Evolutionary conservation across 2,329 filamentous ascomycete genomes (phyloP), one percentile per base, ranked within the genome.

Genomic region (Pseudogymnoascus sp.): DNA sequence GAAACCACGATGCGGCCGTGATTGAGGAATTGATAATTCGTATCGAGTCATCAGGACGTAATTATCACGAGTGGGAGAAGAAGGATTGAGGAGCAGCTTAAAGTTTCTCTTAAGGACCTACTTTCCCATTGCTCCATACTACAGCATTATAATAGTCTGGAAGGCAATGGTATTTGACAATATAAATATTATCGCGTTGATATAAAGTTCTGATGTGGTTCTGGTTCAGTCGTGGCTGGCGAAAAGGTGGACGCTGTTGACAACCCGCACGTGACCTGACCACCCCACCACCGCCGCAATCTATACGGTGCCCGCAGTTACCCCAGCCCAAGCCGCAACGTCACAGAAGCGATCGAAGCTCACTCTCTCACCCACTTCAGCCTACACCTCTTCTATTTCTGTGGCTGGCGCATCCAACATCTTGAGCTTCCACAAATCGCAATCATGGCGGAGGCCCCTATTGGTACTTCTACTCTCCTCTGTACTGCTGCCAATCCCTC

Each of bases 371-470:
- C 43, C 31, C 43, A 63, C 37, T 42, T 28, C 31, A 49, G 40
- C 37, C 62, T 62, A 62, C 59, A 37, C 59, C 60, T 61, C 61
- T 34, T 65, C 59, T 28, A 42, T 25, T 61, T 43, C 63, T 42
- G 49, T 40, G 28, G 59, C 53, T 40, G 62, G 63, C 49, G 49
- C 61, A 49, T 34, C 42, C 60, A 62, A 62, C 21, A 43, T 43
- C 60, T 62, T 62, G 28, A 62, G 64, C 64, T 64, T 60, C 62
- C 65, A 63, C 42, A 53, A 38, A 65, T 53, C 68, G 61, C 64
- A 68, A 71, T 64, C 63, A 74, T 74, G 72, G 71, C 72, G 59
- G 72, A 75, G 66, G 68, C 72, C 67, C 72, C 73, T 66, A 75
- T 75, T 68, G 73, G 73, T 74, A 72, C 21, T 18, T 62, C 8